Conservation (phyloP, 202 grass and related monocot species). For the Eragrostis tef region DNA sequence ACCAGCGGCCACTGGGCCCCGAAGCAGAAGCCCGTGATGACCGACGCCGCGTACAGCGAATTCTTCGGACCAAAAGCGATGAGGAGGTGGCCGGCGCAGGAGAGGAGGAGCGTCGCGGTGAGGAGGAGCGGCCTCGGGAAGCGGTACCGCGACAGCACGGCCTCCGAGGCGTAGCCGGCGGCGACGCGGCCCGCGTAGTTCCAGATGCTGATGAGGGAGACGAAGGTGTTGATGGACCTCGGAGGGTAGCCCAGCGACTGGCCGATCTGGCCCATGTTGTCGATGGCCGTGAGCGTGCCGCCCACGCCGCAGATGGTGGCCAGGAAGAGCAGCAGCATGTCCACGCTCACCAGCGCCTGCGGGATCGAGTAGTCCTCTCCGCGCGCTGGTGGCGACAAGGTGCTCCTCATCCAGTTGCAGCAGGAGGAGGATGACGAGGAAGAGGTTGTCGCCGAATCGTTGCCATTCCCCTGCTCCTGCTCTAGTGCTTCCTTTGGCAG, state of each 20-base stretch:
- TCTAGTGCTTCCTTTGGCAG: not conserved
- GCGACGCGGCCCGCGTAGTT: constrained; percentile 91
- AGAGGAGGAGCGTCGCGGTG: constrained; percentile 62
- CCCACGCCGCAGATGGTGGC: constrained; percentile 79
- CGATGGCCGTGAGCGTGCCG: constrained; percentile 80
- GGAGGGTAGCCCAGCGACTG: constrained; percentile 65
- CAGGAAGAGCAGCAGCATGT: constrained; percentile 81
- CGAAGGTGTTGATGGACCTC: constrained; percentile 75
- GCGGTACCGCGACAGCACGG: constrained; percentile 44
- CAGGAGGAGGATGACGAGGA: not conserved
- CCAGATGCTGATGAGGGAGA: constrained; percentile 96
- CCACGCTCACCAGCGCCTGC: constrained; percentile 73
- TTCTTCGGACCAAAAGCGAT: constrained; percentile 65
- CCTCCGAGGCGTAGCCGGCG: constrained; percentile 72
- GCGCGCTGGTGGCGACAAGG: constrained; percentile 59
- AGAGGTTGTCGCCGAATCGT: not conserved
- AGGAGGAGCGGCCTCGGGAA: constrained; percentile 68
- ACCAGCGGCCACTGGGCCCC: constrained; percentile 80
- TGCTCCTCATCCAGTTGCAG: constrained; percentile 37
- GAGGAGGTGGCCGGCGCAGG: constrained; percentile 73
- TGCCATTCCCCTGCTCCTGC: no score
- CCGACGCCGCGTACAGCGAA: constrained; percentile 71
- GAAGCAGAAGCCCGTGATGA: constrained; percentile 81
- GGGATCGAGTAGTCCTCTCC: constrained; percentile 86
- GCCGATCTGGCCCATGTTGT: constrained; percentile 97